Percentiles rank a stretch among this genome's conserved stretches.
Evolutionary conservation across 23 red algal genomes (phyloP).

Genomic region (Gracilariopsis chorda): DNA sequence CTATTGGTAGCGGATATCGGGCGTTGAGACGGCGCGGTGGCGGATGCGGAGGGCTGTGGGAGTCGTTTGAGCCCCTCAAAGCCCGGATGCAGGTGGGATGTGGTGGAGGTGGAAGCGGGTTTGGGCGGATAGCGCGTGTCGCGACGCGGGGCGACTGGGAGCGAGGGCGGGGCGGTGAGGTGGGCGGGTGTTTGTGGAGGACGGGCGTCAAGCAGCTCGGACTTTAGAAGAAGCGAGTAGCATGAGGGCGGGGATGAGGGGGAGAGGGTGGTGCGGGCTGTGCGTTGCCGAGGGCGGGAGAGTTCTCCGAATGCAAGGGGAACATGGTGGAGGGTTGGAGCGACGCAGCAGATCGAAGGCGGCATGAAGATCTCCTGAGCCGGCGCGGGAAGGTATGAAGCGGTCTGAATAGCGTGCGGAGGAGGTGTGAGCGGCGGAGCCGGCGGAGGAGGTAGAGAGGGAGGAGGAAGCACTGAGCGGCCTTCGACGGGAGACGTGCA

Average conservation of each 20-base stretch:
- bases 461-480: not conserved
- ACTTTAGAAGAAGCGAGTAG: conserved; percentile 45
- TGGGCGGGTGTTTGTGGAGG: not conserved
- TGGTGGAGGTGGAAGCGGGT: not conserved
- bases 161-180: not conserved
- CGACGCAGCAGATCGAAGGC: not conserved
- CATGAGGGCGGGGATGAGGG: not conserved
- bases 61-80: not conserved
- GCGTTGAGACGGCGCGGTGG: not conserved
- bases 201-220: conserved; percentile 20
- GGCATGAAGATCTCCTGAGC: conserved; percentile 15
- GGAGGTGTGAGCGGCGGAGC: not conserved
- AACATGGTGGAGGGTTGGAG: not conserved
- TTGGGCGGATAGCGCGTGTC: not conserved
- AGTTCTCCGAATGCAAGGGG: no score
- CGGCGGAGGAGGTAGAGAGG: not conserved
- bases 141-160: not conserved
- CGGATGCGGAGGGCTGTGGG: not conserved
- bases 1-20: not conserved
- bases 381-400: conserved; percentile 23
- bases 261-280: not conserved
- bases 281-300: not conserved
- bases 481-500: not conserved
- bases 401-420: conserved; percentile 35
- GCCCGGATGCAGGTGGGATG: not conserved